Evolutionary conservation across 257 asterid genomes (phyloP), one percentile per base, ranked within the genome.

Genomic region (Solanum commersonii): DNA sequence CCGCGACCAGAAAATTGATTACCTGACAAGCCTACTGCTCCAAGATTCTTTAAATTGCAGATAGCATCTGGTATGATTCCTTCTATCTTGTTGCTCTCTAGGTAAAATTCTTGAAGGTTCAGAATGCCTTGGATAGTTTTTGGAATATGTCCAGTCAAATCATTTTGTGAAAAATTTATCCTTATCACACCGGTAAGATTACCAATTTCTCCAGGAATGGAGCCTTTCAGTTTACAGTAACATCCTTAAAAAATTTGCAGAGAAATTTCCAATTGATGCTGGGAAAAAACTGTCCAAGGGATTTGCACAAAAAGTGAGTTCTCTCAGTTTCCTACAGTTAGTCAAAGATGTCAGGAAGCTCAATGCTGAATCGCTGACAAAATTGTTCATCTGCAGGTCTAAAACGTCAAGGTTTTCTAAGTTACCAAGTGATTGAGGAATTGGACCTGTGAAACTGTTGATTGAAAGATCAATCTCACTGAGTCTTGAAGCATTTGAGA

Each of bases 401-500:
- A 60, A 34, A 63, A 0, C 2, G 38, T 8, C 87, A 91, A 37
- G 14, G 77, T 49, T 8, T 79, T 14, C 84, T 77, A 59, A 29
- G 8, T 86, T 52, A 27, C 90, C 88, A 6, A 91, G 8, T 14
- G 93, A 89, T 15, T 29, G 1, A 5, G 93, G 91, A 16, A 91
- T 86, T 33, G 88, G 10, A 38, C 90, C 93, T 0, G 67, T 52
- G 78, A 91, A 84, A 16, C 38, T n/a, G 87, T 91, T 91, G 12
- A 0, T 1, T 5, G 22, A 7, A 29, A 91, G 88, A 11, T 71
- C 37, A 37, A 91, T 11, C 10, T 2, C 4, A 1, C 5, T 0
- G 83, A 91, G 91, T 70, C 40, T 52, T 15, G 93, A 86, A 13
- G 84, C 40, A 77, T 91, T 91, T 87, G 88, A 88, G 83, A 89